Evolutionary conservation across 2,329 filamentous ascomycete genomes (phyloP), one percentile per base, ranked within the genome.

Genomic region (Cadophora sp.): DNA sequence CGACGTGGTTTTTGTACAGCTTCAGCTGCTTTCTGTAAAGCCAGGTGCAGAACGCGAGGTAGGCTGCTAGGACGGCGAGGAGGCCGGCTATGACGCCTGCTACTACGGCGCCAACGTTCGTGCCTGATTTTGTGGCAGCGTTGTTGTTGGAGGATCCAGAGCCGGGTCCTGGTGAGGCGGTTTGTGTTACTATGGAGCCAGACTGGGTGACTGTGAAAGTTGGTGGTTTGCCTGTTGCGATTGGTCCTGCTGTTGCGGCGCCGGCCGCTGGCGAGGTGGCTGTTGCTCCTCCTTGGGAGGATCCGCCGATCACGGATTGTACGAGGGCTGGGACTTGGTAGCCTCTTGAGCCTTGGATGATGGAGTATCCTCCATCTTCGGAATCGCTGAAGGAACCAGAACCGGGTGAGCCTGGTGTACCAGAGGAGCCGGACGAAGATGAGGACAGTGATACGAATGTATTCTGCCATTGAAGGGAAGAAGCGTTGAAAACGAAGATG

Each of bases 401-500:
- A 14, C 81, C 87, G 78, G 80, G 84, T 18, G 48, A 18, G 7
- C 45, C 58, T 14, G 53, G 33, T 24, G 36, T 41, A 16, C 27
- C 41, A 4, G 33, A 51, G 16, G 62, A 63, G 20, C 30, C 60
- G 62, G 67, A 67, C 14, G 4, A 79, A 82, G 24, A n/a, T 48
- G 20, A 82, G 76, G 0, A 82, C 0, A 87, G 80, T 0, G 89
- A 84, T 4, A 80, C 85, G 79, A 92, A 94, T 22, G 83, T 82
- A 63, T 83, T 83, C 24, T 82, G 82, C 90, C 90, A 93, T 69
- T 84, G 75, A 1, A 93, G 81, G 9, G 82, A 84, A 13, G 87
- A 88, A 39, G 89, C 84, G 77, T 94, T 89, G 78, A 93, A 93
- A 55, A 91, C 86, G 75, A 92, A 93, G 68, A 93, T 83, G 1